Conservation (phyloP, 495 filamentous ascomycete species). For the Halenospora varia region DNA sequence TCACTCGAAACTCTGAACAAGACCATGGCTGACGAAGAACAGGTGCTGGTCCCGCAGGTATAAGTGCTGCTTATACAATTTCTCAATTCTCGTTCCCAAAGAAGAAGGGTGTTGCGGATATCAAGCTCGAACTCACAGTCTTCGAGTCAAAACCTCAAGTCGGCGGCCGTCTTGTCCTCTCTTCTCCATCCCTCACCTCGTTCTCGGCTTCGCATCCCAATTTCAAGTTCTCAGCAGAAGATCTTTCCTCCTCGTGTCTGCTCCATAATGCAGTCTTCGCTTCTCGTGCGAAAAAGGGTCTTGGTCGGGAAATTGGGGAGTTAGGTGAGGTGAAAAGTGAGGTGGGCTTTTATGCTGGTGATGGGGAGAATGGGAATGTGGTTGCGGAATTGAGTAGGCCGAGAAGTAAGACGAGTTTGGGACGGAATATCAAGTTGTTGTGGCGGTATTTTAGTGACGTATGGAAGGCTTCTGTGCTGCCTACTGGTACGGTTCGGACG, state of each 20-base stretch:
- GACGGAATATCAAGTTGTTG: too few species aligned
- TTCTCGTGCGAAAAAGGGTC: too few species aligned
- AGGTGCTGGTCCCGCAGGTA: conserved; percentile 17
- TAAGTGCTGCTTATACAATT: conserved; percentile 4
- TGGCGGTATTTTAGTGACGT: too few species aligned
- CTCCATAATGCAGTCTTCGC: not conserved
- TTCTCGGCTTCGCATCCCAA: not conserved
- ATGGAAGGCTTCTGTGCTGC: too few species aligned
- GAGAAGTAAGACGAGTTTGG: too few species aligned
- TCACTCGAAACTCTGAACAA: not conserved
- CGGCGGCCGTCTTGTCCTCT: not conserved
- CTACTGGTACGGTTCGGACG: too few species aligned
- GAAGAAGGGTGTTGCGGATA: not conserved
- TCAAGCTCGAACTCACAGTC: conserved; percentile 7
- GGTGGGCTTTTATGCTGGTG: too few species aligned
- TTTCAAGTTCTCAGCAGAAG: not conserved
- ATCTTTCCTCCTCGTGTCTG: not conserved
- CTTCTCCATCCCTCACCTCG: not conserved
- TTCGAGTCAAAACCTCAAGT: conserved; percentile 11
- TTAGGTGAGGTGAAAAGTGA: too few species aligned
- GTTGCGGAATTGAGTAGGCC: too few species aligned
- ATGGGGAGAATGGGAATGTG: too few species aligned
- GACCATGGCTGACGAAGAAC: not conserved
- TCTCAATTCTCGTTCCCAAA: not conserved
- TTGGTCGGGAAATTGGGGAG: too few species aligned